phyloP scores from a whole-genome alignment of 805 yeast species.

The Barnettozyma pratensis region DNA sequence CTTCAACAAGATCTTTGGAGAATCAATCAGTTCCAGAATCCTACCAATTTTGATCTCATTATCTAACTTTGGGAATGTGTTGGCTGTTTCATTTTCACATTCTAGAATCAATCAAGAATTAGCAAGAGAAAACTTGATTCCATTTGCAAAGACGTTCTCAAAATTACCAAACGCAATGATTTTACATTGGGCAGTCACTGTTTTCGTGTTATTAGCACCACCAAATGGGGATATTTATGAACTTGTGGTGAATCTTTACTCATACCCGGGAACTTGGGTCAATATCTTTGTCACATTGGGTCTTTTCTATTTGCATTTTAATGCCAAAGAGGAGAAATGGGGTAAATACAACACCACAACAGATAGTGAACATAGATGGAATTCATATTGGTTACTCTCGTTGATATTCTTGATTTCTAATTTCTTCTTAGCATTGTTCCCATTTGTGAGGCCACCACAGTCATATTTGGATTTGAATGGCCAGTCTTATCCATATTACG shows the following conservation, averaged over 20 bases:
- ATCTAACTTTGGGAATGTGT: slow-evolving; percentile 59
- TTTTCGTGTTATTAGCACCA: slow-evolving; percentile 46
- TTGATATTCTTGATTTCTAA: slow-evolving; percentile 40
- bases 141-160: slow-evolving; percentile 43
- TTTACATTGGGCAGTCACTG: slow-evolving; percentile 54
- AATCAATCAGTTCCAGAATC: slow-evolving; percentile 41
- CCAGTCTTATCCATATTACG: slow-evolving; percentile 44
- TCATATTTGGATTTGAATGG: slow-evolving; percentile 20
- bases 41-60: slow-evolving; percentile 55
- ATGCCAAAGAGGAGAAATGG: slow-evolving; percentile 37
- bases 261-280: slow-evolving; percentile 61
- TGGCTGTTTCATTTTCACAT: slow-evolving; percentile 60
- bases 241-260: slow-evolving; percentile 54
- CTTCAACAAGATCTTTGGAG: slow-evolving; percentile 54
- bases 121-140: slow-evolving; percentile 45
- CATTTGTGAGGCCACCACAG: slow-evolving; percentile 50
- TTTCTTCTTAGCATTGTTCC: slow-evolving; percentile 46
- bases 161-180: slow-evolving; percentile 39
- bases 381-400: slow-evolving; percentile 26
- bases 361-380: slow-evolving; percentile 20
- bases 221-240: slow-evolving; percentile 63
- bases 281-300: slow-evolving; percentile 49
- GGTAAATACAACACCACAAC: slow-evolving; percentile 19
- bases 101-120: slow-evolving; percentile 54
- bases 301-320: slow-evolving; percentile 43